Conservation (phyloP, 2,329 filamentous ascomycete genomes). For the Aspergillus ustus region DNA sequence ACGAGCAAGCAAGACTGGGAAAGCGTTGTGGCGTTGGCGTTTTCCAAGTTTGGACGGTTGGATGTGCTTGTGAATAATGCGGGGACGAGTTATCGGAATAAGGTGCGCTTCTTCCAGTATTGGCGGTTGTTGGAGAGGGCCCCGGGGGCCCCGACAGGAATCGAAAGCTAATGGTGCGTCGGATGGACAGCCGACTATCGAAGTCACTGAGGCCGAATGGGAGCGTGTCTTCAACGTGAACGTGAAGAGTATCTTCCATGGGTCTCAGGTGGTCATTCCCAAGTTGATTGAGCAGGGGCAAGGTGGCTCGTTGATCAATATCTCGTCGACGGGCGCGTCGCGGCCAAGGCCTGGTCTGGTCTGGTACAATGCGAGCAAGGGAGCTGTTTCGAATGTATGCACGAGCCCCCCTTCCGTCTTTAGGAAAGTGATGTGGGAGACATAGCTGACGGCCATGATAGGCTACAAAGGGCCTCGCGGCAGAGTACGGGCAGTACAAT, state of each 20-base stretch:
- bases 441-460: slow-evolving; percentile 32
- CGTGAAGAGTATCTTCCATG: slow-evolving; percentile 48
- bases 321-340: slow-evolving; percentile 49
- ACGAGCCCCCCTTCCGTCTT: background rate
- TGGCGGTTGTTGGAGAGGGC: background rate
- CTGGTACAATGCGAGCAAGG: slow-evolving; percentile 53
- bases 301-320: slow-evolving; percentile 51
- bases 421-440: background rate
- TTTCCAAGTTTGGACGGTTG: slow-evolving; percentile 40
- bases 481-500: slow-evolving; percentile 72
- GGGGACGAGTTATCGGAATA: slow-evolving; percentile 48
- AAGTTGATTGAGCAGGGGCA: slow-evolving; percentile 44
- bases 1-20: slow-evolving; percentile 41
- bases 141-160: no score
- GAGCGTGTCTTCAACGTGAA: slow-evolving; percentile 51
- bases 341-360: slow-evolving; percentile 50
- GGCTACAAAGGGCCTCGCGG: slow-evolving; percentile 69
- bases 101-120: slow-evolving; percentile 29
- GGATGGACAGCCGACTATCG: slow-evolving; percentile 44
- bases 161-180: background rate
- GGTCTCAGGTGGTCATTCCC: slow-evolving; percentile 39
- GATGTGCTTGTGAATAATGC: slow-evolving; percentile 56
- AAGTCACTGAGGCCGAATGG: slow-evolving; percentile 50
- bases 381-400: slow-evolving; percentile 49
- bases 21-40: slow-evolving; percentile 32